Conservation (phyloP, 1,139 yeast species). For the Blastobotrys ciferrii region DNA sequence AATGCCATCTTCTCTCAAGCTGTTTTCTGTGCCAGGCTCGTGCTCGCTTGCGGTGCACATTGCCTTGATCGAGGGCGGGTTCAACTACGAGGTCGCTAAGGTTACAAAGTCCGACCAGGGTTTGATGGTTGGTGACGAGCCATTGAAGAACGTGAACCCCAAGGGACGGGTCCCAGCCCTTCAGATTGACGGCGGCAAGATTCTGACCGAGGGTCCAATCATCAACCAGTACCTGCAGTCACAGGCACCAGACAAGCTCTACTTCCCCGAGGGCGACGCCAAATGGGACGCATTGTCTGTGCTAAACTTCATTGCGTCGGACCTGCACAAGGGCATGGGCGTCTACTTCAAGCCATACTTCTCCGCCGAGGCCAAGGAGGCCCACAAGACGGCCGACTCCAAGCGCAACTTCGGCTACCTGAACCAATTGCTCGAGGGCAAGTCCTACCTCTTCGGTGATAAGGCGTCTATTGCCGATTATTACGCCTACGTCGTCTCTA, state of each 20-base stretch:
- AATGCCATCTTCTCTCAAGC: constrained; percentile 6
- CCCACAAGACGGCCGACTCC: constrained; percentile 6
- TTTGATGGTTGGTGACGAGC: background rate
- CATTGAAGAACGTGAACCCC: constrained; percentile 13
- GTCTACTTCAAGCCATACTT: constrained; percentile 5
- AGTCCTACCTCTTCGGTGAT: constrained; percentile 13
- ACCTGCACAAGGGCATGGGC: constrained; percentile 10
- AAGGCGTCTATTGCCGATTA: constrained; percentile 15
- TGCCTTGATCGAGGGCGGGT: constrained; percentile 11
- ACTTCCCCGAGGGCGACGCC: constrained; percentile 5
- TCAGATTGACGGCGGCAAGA: constrained; percentile 12
- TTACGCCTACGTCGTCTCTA: constrained; percentile 12
- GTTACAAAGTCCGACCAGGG: constrained; percentile 5
- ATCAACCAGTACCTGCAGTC: constrained; percentile 11
- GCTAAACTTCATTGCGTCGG: constrained; percentile 3
- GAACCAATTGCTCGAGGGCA: constrained; percentile 9
- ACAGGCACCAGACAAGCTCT: constrained; percentile 10
- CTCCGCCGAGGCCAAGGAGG: constrained; percentile 10
- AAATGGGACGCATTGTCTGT: constrained; percentile 3
- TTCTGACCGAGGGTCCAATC: constrained; percentile 14
- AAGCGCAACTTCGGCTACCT: constrained; percentile 1
- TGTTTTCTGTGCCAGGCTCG: constrained; percentile 12
- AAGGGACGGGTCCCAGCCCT: constrained; percentile 17
- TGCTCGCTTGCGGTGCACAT: constrained; percentile 16
- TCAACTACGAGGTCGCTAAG: constrained; percentile 10